Conservation (phyloP, 2,329 filamentous ascomycete genomes). For the Gaeumannomyces tritici region DNA sequence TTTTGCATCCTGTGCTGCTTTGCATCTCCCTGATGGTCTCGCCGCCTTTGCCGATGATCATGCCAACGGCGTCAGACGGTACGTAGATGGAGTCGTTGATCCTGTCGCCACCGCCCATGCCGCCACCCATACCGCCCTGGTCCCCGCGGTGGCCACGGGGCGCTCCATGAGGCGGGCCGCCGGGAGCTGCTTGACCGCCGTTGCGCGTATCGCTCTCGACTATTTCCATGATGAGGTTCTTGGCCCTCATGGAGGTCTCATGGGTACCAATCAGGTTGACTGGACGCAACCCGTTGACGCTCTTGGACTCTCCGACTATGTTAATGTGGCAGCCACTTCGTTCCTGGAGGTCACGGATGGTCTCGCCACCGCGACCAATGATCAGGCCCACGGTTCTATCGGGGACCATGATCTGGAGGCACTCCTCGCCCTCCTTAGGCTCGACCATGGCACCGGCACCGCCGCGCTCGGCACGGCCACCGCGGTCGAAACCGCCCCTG, state of each 20-base stretch:
- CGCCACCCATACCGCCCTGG: slow-evolving; percentile 23
- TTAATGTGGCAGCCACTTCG: slow-evolving; percentile 92
- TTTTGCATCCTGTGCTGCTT: slow-evolving; percentile 78
- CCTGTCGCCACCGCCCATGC: slow-evolving; percentile 48
- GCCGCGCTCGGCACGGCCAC: slow-evolving; percentile 25
- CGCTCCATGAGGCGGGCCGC: slow-evolving; percentile 21
- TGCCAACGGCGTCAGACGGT: slow-evolving; percentile 83
- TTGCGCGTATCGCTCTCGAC: slow-evolving; percentile 80
- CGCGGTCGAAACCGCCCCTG: slow-evolving; percentile 37
- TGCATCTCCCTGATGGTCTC: slow-evolving; percentile 96
- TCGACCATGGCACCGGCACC: slow-evolving; percentile 28
- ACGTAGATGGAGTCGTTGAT: slow-evolving; percentile 76
- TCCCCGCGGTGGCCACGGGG: slow-evolving; percentile 15
- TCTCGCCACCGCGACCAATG: slow-evolving; percentile 88
- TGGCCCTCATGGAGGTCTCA: slow-evolving; percentile 65
- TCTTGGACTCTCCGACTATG: slow-evolving; percentile 89
- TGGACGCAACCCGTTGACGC: slow-evolving; percentile 77
- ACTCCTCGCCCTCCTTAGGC: slow-evolving; percentile 71
- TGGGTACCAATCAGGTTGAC: slow-evolving; percentile 81
- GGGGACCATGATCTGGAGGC: slow-evolving; percentile 88
- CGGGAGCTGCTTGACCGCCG: slow-evolving; percentile 25
- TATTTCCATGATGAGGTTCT: slow-evolving; percentile 86
- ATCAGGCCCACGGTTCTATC: slow-evolving; percentile 88
- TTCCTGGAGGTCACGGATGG: slow-evolving; percentile 85
- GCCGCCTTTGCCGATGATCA: slow-evolving; percentile 93